Evolutionary conservation across 2,329 filamentous ascomycete species (phyloP).

Genomic region (Elsinoe perseae): DNA sequence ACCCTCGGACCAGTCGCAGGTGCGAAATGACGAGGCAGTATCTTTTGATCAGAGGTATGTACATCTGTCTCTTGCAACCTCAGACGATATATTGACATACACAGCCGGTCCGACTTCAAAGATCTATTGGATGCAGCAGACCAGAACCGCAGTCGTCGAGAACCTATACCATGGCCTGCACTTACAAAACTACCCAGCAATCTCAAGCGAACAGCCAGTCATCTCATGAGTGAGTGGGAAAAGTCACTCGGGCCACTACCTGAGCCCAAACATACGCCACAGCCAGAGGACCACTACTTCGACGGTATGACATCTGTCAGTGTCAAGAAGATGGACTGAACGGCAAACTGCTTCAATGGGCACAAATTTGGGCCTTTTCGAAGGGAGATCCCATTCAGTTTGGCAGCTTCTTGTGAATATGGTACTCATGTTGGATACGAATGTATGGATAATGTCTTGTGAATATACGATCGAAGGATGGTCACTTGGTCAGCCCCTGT

Average conservation of each 20-base stretch:
- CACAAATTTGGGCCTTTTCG: background rate
- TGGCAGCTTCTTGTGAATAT: constrained; percentile 5
- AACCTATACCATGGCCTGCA: constrained; percentile 55
- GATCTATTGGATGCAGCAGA: constrained; percentile 27
- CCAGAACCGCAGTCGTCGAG: constrained; percentile 30
- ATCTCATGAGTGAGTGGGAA: constrained; percentile 88
- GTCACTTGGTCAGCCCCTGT: background rate
- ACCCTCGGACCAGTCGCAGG: constrained; percentile 27
- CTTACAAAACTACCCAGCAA: constrained; percentile 68
- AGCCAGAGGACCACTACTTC: constrained; percentile 7
- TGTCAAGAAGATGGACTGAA: constrained; percentile 10
- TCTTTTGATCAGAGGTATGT: constrained; percentile 37
- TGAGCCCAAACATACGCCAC: background rate
- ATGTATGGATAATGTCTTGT: constrained; percentile 5
- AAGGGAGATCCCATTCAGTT: background rate
- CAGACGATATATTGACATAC: constrained; percentile 13
- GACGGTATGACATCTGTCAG: constrained; percentile 10
- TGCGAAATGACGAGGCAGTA: constrained; percentile 44
- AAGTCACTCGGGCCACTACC: constrained; percentile 50
- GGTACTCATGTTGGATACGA: background rate
- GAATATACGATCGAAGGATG: background rate
- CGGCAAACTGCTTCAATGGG: background rate
- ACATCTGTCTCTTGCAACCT: constrained; percentile 29
- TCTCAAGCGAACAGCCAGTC: constrained; percentile 73
- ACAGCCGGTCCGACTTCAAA: background rate